Conservation (phyloP, 1,284 basidiomycete genomes). For the Omphalotus olearius region DNA sequence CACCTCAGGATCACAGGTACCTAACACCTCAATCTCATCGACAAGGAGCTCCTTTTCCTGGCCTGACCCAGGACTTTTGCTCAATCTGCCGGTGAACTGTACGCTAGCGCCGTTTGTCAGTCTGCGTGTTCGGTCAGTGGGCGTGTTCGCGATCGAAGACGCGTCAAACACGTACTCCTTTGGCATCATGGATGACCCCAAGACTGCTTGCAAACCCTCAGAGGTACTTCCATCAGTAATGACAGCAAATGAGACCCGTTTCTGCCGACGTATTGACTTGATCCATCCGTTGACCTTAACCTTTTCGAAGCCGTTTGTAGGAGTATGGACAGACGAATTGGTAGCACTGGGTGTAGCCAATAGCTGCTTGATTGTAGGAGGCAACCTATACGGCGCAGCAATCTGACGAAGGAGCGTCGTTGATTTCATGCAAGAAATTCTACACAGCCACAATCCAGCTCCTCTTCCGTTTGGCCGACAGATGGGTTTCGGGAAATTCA, state of each 20-base stretch:
- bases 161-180: constrained; percentile 31
- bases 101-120: constrained; percentile 75
- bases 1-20: constrained; percentile 74
- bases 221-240: constrained; percentile 77
- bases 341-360: constrained; percentile 8
- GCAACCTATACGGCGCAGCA: not conserved
- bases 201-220: constrained; percentile 74
- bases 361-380: constrained; percentile 9
- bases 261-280: constrained; percentile 79
- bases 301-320: not conserved
- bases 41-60: constrained; percentile 79
- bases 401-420: not conserved
- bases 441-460: constrained; percentile 5
- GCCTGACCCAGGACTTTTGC: constrained; percentile 60
- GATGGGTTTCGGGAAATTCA: too few relatives aligned
- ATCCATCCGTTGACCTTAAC: constrained; percentile 71
- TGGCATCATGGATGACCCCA: constrained; percentile 40
- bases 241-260: constrained; percentile 81
- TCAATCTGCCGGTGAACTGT: constrained; percentile 60
- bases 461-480: too few relatives aligned
- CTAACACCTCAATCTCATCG: constrained; percentile 60
- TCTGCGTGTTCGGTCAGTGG: constrained; percentile 25
- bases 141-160: not conserved
- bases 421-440: not conserved
- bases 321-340: not conserved